Evolutionary conservation across 2,329 filamentous ascomycete species (phyloP).

Genomic region (Scedosporium aurantiacum): DNA sequence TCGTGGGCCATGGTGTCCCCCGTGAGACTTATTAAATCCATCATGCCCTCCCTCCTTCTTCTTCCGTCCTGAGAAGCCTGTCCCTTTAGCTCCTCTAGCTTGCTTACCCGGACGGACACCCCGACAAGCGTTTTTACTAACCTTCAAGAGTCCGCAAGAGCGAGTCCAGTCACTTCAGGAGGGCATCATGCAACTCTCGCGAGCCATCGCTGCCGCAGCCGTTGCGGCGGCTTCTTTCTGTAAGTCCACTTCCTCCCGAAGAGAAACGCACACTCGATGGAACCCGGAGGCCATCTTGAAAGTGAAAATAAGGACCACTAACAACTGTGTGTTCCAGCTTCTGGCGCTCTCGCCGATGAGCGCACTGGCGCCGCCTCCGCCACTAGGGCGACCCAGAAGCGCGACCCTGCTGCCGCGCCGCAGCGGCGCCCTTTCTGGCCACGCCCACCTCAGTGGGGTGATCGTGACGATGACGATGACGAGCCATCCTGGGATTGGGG

Average conservation of each 20-base stretch:
- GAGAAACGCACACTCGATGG: too few relatives aligned
- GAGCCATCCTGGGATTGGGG: neutral
- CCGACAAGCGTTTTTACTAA: neutral
- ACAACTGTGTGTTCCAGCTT: neutral
- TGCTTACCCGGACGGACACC: neutral
- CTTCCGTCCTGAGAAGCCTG: neutral
- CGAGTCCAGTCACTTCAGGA: neutral
- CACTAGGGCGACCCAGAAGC: neutral
- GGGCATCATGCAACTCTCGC: conserved; percentile 1
- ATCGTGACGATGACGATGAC: neutral
- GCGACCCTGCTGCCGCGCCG: neutral
- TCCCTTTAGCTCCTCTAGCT: neutral
- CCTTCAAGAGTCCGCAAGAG: neutral
- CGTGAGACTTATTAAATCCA: neutral
- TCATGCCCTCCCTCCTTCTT: neutral
- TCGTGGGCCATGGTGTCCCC: neutral
- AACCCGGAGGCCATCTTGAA: too few relatives aligned
- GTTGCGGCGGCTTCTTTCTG: conserved; percentile 5
- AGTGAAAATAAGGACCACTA: too few relatives aligned
- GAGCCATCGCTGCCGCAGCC: conserved; percentile 2
- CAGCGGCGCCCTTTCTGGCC: neutral
- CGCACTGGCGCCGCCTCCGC: neutral
- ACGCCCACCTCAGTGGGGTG: neutral
- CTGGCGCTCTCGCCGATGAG: neutral
- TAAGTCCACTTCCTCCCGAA: neutral